phyloP scores from a whole-genome alignment of 805 yeast species.

The Wickerhamiella nectarea region DNA sequence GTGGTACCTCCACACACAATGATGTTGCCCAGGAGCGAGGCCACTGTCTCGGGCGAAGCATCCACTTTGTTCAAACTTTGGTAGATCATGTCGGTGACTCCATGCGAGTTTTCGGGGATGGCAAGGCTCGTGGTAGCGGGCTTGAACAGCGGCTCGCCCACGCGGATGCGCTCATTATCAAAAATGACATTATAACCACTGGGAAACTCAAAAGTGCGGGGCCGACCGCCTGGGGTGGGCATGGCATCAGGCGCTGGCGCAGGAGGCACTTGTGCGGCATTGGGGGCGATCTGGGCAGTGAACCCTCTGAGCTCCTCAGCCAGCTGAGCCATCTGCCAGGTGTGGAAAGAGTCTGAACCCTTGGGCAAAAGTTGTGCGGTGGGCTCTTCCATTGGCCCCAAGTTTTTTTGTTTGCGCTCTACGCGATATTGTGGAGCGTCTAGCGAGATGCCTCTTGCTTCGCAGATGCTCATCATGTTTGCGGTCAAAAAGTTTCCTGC shows the following conservation, averaged over 20 bases:
- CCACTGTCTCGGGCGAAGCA: slow-evolving; percentile 45
- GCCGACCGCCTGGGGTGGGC: slow-evolving; percentile 25
- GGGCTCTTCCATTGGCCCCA: slow-evolving; percentile 28
- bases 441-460: slow-evolving; percentile 25
- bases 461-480: slow-evolving; percentile 40
- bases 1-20: slow-evolving; percentile 78
- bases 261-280: slow-evolving; percentile 2
- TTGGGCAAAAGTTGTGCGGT: slow-evolving; percentile 12
- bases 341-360: slow-evolving; percentile 38
- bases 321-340: slow-evolving; percentile 43
- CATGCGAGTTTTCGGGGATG: slow-evolving; percentile 38
- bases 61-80: slow-evolving; percentile 35
- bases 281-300: slow-evolving; percentile 35
- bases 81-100: slow-evolving; percentile 34
- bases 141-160: slow-evolving; percentile 58
- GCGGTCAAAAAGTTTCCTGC: slow-evolving; percentile 77
- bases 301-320: slow-evolving; percentile 65
- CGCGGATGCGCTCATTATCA: slow-evolving; percentile 38
- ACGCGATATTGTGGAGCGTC: slow-evolving; percentile 27
- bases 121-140: slow-evolving; percentile 39
- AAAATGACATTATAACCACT: slow-evolving; percentile 36
- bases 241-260: slow-evolving; percentile 6
- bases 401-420: slow-evolving; percentile 22
- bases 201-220: slow-evolving; percentile 50
- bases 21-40: slow-evolving; percentile 75